Percentiles rank a stretch among this genome's conserved stretches.
Conservation (phyloP, 768 basidiomycete genomes). For the Leccinum imitatum region DNA sequence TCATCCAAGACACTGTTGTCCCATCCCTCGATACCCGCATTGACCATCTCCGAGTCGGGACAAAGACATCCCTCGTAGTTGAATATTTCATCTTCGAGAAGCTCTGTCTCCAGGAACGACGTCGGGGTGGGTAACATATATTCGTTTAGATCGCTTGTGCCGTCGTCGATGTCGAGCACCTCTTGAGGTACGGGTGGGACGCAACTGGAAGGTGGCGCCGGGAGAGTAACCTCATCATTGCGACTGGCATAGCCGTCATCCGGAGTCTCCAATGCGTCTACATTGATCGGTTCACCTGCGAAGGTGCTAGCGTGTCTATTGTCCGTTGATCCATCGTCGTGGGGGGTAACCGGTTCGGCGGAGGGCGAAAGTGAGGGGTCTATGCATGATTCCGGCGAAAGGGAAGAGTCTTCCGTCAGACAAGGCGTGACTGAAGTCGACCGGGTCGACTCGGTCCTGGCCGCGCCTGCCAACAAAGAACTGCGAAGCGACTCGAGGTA, state of each 20-base stretch:
- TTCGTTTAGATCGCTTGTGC: not conserved
- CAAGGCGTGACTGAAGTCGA: not conserved
- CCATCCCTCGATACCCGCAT: slow-evolving; percentile 10
- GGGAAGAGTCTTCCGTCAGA: not conserved
- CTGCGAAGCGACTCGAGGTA: not conserved
- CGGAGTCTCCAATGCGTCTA: not conserved
- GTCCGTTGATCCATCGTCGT: not conserved
- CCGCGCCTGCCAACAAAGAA: not conserved
- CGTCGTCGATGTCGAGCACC: not conserved
- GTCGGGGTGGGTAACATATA: not conserved
- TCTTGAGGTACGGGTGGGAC: not conserved
- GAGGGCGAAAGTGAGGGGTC: not conserved
- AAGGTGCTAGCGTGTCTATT: not conserved
- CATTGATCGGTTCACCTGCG: not conserved
- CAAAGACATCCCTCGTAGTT: slow-evolving; percentile 6
- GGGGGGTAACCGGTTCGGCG: not conserved
- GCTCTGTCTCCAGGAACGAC: not conserved
- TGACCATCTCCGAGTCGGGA: slow-evolving; percentile 13
- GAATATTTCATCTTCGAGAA: slow-evolving; percentile 3
- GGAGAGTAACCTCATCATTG: not conserved
- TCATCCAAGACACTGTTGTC: not conserved
- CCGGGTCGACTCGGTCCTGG: no score
- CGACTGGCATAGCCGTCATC: not conserved
- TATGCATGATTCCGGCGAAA: not conserved
- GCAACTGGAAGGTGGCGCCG: not conserved